phyloP scores from a whole-genome alignment of 148 eudicot species.

The Euryodendron excelsum region DNA sequence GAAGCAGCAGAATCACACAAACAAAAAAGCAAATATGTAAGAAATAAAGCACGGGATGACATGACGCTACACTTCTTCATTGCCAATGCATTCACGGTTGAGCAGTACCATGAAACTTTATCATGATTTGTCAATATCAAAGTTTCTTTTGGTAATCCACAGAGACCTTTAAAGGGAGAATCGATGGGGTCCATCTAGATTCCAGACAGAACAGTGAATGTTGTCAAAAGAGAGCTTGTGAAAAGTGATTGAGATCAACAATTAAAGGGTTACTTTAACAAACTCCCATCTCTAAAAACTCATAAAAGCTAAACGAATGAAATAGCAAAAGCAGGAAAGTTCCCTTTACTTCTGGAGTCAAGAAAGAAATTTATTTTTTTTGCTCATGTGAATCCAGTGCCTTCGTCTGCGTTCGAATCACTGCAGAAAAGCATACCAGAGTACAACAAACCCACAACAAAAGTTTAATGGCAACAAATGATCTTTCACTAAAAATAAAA shows the following conservation, averaged over 20 bases:
- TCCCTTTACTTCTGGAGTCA: neutral
- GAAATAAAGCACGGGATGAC: neutral
- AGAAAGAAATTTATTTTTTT: too few relatives aligned
- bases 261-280: too few relatives aligned
- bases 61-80: neutral
- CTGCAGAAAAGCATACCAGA: neutral
- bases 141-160: neutral
- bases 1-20: neutral
- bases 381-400: too few relatives aligned
- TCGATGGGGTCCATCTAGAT: conserved; percentile 2
- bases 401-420: neutral
- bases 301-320: conserved; percentile 2
- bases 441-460: neutral
- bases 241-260: conserved; percentile 6
- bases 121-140: conserved; percentile 3
- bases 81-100: neutral
- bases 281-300: neutral
- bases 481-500: neutral
- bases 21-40: neutral
- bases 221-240: neutral
- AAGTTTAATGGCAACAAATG: neutral
- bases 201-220: neutral
- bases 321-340: neutral
- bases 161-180: neutral
- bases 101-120: neutral